These are phyloP conservation scores for Aspergillus pseudonomiae DNA, from an alignment of 2,329 filamentous ascomycete genomes.

Conservation along the genomic window DNA sequence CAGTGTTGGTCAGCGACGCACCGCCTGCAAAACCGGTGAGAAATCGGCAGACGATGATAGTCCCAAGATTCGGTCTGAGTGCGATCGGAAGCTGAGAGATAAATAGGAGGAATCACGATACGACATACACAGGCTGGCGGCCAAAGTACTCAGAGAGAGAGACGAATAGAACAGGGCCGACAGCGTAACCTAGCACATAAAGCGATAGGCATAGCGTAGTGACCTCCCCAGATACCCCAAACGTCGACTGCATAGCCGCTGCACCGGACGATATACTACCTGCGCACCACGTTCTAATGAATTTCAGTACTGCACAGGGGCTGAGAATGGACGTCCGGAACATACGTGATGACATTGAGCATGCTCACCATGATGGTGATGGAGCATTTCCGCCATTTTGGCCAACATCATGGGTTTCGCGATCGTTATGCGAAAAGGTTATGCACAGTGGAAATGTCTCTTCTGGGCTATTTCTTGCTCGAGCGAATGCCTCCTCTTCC, in stretches of 20 bases:
- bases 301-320: neutral
- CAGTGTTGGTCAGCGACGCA: slow-evolving; percentile 39
- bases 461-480: slow-evolving; percentile 26
- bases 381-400: slow-evolving; percentile 44
- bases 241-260: slow-evolving; percentile 27
- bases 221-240: slow-evolving; percentile 33
- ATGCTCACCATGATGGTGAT: slow-evolving; percentile 45
- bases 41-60: slow-evolving; percentile 33
- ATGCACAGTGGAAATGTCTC: slow-evolving; percentile 28
- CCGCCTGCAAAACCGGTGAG: slow-evolving; percentile 34
- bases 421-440: slow-evolving; percentile 22
- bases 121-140: slow-evolving; percentile 37
- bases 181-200: slow-evolving; percentile 33
- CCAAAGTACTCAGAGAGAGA: slow-evolving; percentile 42
- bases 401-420: slow-evolving; percentile 46
- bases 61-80: slow-evolving; percentile 32
- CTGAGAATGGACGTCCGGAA: neutral
- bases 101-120: slow-evolving; percentile 35
- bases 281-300: slow-evolving; percentile 28
- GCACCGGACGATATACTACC: slow-evolving; percentile 34
- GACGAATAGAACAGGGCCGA: slow-evolving; percentile 33
- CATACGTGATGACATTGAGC: slow-evolving; percentile 36
- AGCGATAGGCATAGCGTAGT: slow-evolving; percentile 38
- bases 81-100: slow-evolving; percentile 35
- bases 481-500: slow-evolving; percentile 29